A percentile compares a stretch with the other conserved stretches of the same genome.
phyloP scores from a whole-genome alignment of 306 rosid species.

The Malus domestica region DNA sequence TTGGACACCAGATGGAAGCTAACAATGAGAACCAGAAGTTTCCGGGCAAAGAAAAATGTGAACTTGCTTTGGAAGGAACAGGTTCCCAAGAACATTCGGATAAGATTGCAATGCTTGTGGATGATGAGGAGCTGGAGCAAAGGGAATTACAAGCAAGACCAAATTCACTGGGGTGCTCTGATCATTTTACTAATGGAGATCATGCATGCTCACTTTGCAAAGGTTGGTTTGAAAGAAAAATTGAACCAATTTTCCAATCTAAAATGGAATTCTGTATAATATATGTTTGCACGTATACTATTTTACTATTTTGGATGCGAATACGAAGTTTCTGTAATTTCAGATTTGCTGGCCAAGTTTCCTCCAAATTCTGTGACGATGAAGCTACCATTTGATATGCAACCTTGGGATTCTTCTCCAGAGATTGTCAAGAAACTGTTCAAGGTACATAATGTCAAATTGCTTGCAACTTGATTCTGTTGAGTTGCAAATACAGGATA shows the following conservation, averaged over 20 bases:
- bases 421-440: constrained; percentile 78
- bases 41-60: constrained; percentile 43
- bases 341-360: constrained; percentile 73
- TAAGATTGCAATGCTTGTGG: constrained; percentile 54
- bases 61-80: constrained; percentile 51
- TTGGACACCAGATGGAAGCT: constrained; percentile 48
- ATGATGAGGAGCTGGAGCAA: constrained; percentile 87
- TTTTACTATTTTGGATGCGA: not conserved
- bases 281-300: not conserved
- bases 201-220: constrained; percentile 70
- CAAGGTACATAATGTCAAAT: constrained; percentile 49
- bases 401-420: constrained; percentile 86
- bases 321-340: constrained; percentile 13
- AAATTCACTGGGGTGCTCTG: constrained; percentile 36
- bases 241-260: not conserved
- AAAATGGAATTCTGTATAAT: not conserved
- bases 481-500: not conserved
- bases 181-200: constrained; percentile 49
- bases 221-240: constrained; percentile 45
- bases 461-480: not conserved
- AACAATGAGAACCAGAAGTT: constrained; percentile 32
- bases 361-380: constrained; percentile 81
- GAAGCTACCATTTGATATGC: constrained; percentile 81
- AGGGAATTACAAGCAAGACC: constrained; percentile 57
- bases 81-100: constrained; percentile 34